These are phyloP conservation scores for Tritrichomonas foetus DNA, from an alignment of 208 protist genomes.

Conservation along the genomic window DNA sequence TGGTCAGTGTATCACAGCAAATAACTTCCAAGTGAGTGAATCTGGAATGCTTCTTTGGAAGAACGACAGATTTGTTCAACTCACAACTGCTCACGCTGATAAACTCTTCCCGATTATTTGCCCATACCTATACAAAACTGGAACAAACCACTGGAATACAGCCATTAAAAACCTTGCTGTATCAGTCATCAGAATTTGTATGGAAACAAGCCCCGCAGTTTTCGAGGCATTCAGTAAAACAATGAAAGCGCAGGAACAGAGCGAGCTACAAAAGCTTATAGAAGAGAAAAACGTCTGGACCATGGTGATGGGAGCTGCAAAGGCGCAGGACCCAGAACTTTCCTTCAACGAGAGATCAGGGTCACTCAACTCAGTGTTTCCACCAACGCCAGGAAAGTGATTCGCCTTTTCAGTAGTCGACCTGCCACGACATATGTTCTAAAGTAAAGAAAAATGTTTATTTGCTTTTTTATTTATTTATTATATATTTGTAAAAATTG, in stretches of 20 bases:
- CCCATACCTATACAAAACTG: conserved; percentile 1
- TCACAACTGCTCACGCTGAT: neutral
- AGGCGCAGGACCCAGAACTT: neutral
- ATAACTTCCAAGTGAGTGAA: conserved; percentile 41
- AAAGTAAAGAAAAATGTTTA: too few relatives aligned
- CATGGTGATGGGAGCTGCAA: neutral
- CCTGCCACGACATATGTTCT: too few relatives aligned
- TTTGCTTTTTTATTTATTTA: too few relatives aligned
- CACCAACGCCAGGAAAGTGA: too few relatives aligned
- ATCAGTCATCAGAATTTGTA: conserved; percentile 24
- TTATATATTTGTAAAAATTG: too few relatives aligned
- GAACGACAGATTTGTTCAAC: conserved; percentile 24
- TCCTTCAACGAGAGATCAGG: neutral
- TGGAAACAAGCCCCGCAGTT: neutral
- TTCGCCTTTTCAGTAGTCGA: too few relatives aligned
- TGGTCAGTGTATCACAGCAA: neutral
- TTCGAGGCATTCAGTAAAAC: conserved; percentile 13
- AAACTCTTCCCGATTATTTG: conserved; percentile 30
- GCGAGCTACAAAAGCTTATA: neutral
- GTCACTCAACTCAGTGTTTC: neutral
- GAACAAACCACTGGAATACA: conserved; percentile 34
- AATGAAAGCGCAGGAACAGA: neutral
- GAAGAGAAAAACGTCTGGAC: neutral
- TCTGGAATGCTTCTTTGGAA: conserved; percentile 21
- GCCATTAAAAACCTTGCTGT: conserved; percentile 7